phyloP scores from a whole-genome alignment of 1,284 basidiomycete genomes.

The Tylopilus orsonianus region DNA sequence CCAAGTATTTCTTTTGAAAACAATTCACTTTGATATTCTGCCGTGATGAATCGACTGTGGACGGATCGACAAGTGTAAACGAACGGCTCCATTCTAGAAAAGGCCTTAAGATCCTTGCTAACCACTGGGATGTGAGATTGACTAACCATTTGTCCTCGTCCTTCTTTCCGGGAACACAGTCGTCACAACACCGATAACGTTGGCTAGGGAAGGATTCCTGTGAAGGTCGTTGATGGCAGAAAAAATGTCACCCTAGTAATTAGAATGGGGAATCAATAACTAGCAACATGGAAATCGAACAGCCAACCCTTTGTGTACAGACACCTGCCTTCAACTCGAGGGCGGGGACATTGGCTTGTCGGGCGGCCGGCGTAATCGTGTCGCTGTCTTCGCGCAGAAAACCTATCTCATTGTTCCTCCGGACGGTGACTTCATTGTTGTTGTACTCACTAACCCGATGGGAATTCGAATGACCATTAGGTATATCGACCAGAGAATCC shows the following conservation, averaged over 20 bases:
- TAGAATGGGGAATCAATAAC: not conserved
- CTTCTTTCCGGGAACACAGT: conserved; percentile 11
- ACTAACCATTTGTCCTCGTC: conserved; percentile 31
- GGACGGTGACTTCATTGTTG: not conserved
- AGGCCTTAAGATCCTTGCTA: conserved; percentile 1
- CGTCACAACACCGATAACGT: conserved; percentile 33
- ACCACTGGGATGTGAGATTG: not conserved
- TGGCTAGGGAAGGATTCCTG: conserved; percentile 20
- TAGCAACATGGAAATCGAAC: not conserved
- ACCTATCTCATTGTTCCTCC: not conserved
- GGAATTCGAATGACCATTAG: not conserved
- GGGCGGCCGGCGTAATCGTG: not conserved
- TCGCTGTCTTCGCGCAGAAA: not conserved
- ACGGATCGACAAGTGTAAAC: conserved; percentile 31
- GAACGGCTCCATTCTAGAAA: conserved; percentile 31
- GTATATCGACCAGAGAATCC: not conserved
- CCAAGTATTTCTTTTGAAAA: conserved; percentile 47
- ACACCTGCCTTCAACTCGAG: conserved; percentile 21
- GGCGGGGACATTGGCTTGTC: not conserved
- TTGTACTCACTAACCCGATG: not conserved
- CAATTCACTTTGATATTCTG: conserved; percentile 41
- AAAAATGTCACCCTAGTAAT: conserved; percentile 33
- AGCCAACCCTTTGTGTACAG: conserved; percentile 30
- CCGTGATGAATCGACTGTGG: conserved; percentile 37
- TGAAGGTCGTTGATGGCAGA: conserved; percentile 24